Evolutionary conservation across 2,329 filamentous ascomycete genomes (phyloP), one percentile per base, ranked within the genome.

Genomic region (Ascochyta clinopodiicola): DNA sequence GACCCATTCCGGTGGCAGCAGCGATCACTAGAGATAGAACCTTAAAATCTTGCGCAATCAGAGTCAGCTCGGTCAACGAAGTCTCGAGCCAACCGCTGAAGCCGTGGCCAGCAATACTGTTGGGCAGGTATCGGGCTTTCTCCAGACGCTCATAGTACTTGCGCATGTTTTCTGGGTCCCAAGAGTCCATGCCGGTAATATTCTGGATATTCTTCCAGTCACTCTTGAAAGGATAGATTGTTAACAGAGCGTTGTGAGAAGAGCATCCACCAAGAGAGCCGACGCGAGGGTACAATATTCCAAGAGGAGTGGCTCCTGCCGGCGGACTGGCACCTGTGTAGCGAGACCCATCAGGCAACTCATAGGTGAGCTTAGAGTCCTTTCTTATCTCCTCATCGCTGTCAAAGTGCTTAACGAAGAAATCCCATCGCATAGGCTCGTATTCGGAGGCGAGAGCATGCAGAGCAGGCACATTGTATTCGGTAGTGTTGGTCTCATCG

Each of bases 131-230:
- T n/a, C 75, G 66, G 70, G 80, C 80, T 47, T 77, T 77, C 71
- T 87, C 84, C 47, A 87, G 62, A 47, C 76, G 76, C 31, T 74
- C 64, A 48, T 83, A 86, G 72, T 86, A 84, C 51, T 79, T 73
- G 56, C 84, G 77, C 85, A 88, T 88, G 55, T 84, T 85, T 1
- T 74, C 72, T 0, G 84, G 85, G 39, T 87, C 86, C 72, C 77
- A 88, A 0, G 81, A 82, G 2, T 70, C 61, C 63, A 88, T 86
- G 4, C 85, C 84, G 0, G 86, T 89, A 38, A 87, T 63, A 4
- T 75, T 68, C 6, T 80, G 81, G 49, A 88, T 83, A 57, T 81
- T 69, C 42, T 84, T 74, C 77, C 83, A 88, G 68, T 88, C 86
- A 35, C 79, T 82, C 22, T 82, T 77, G 53, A 82, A 79, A 0